Evolutionary conservation across 352 stramenopile genomes (phyloP).

Genomic region (Globisporangium mamillatum): DNA sequence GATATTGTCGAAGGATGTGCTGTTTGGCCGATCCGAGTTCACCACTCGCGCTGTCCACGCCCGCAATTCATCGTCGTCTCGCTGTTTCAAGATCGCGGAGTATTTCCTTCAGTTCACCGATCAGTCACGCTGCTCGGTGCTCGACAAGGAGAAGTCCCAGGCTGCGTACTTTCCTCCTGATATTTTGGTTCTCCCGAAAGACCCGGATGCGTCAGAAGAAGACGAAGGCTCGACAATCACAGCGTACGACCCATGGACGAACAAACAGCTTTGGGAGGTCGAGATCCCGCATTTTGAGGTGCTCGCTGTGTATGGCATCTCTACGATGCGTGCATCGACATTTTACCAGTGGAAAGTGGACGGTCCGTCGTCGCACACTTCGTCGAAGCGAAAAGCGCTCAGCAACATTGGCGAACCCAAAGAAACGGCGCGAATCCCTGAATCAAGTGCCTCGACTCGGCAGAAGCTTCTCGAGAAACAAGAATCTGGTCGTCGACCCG

Average conservation of each 20-base stretch:
- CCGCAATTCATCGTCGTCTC: constrained; percentile 51
- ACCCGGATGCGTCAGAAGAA: constrained; percentile 39
- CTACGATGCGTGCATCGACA: constrained; percentile 38
- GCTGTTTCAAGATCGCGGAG: constrained; percentile 81
- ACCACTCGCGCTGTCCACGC: constrained; percentile 62
- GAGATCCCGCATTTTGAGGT: constrained; percentile 70
- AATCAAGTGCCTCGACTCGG: not conserved
- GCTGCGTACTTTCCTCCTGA: constrained; percentile 29
- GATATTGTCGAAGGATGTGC: constrained; percentile 30
- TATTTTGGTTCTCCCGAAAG: constrained; percentile 60
- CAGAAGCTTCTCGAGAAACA: constrained; percentile 4
- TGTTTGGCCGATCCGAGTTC: constrained; percentile 78
- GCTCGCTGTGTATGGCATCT: constrained; percentile 66
- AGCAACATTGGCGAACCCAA: not conserved
- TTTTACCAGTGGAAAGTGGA: constrained; percentile 78
- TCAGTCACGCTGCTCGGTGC: constrained; percentile 41
- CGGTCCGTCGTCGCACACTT: constrained; percentile 52
- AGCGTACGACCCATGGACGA: constrained; percentile 69
- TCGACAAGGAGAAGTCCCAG: constrained; percentile 19
- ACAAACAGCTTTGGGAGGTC: constrained; percentile 70
- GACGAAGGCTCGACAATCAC: constrained; percentile 71
- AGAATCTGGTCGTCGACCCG: not conserved
- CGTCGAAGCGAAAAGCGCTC: constrained; percentile 1
- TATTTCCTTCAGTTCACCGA: constrained; percentile 79
- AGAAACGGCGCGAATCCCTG: not conserved